These are phyloP conservation scores for Phaffia rhodozyma DNA, from an alignment of 1,284 basidiomycete genomes.

Conservation along the genomic window DNA sequence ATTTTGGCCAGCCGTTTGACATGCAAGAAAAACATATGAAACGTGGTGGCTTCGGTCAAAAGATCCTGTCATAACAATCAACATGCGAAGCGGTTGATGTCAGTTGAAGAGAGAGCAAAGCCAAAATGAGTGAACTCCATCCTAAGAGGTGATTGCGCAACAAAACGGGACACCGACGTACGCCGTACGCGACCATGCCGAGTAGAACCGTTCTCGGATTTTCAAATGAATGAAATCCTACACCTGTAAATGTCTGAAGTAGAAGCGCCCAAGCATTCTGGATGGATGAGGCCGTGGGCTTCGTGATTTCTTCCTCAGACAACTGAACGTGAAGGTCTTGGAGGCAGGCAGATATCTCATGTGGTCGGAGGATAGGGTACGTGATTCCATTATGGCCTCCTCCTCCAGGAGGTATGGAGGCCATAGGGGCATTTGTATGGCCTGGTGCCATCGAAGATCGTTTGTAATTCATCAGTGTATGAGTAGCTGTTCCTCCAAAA, in stretches of 20 bases:
- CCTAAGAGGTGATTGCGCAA: not conserved
- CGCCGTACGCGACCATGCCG: constrained; percentile 44
- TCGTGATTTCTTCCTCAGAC: constrained; percentile 53
- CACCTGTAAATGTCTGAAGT: constrained; percentile 55
- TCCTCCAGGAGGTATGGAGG: too few relatives aligned
- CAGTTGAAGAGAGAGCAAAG: not conserved
- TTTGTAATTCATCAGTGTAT: too few relatives aligned
- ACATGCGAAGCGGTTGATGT: not conserved
- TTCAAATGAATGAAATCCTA: constrained; percentile 49
- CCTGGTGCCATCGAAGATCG: too few relatives aligned
- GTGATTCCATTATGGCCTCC: constrained; percentile 19
- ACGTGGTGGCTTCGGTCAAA: constrained; percentile 46
- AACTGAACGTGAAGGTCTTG: constrained; percentile 36
- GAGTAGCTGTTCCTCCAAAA: too few relatives aligned
- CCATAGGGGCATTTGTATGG: too few relatives aligned
- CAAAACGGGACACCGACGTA: constrained; percentile 30
- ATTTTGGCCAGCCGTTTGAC: constrained; percentile 56
- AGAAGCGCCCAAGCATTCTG: constrained; percentile 54
- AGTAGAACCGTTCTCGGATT: constrained; percentile 49
- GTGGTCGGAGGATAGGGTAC: constrained; percentile 27
- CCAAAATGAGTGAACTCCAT: too few relatives aligned
- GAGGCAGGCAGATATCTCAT: constrained; percentile 28
- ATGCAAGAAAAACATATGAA: constrained; percentile 54
- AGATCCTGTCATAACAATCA: constrained; percentile 43
- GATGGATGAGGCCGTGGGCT: constrained; percentile 47